phyloP scores from a whole-genome alignment of 805 yeast species.

The Citeromyces nyonsensis region DNA sequence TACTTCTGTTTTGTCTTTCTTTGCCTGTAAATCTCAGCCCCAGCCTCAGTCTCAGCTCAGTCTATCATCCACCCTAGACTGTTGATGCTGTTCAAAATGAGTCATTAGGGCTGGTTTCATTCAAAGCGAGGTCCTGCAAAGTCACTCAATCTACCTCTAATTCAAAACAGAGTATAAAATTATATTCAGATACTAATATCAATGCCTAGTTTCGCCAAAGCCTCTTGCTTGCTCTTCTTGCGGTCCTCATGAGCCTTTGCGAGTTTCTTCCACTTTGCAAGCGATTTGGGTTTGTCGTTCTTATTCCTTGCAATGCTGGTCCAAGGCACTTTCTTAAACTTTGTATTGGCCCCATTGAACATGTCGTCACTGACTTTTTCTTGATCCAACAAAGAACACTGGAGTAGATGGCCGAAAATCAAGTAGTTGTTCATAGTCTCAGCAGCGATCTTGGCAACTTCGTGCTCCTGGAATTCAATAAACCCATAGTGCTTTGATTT shows the following conservation, averaged over 20 bases:
- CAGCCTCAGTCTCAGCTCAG: too few species aligned
- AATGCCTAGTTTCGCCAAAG: slow-evolving; percentile 42
- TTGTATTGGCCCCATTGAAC: slow-evolving; percentile 39
- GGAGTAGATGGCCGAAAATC: slow-evolving; percentile 73
- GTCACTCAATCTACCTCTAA: too few species aligned
- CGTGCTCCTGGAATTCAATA: slow-evolving; percentile 60
- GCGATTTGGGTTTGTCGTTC: slow-evolving; percentile 42
- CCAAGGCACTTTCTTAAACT: slow-evolving; percentile 47
- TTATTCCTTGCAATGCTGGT: slow-evolving; percentile 31
- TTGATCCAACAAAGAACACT: slow-evolving; percentile 38
- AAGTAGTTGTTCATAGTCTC: slow-evolving; percentile 95
- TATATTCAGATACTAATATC: slow-evolving; percentile 19
- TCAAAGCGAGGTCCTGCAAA: too few species aligned
- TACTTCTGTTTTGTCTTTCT: too few species aligned
- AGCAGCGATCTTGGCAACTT: slow-evolving; percentile 77
- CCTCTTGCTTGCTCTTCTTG: slow-evolving; percentile 25
- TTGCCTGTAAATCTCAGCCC: too few species aligned
- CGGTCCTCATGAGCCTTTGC: slow-evolving; percentile 26
- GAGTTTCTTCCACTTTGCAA: slow-evolving; percentile 38
- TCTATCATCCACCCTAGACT: too few species aligned
- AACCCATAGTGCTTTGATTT: slow-evolving; percentile 85
- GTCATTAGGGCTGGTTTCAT: too few species aligned
- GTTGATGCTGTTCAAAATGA: too few species aligned
- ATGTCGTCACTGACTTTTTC: slow-evolving; percentile 39
- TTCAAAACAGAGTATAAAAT: too few species aligned